These are phyloP conservation scores for Apiospora aurea DNA, from an alignment of 2,329 filamentous ascomycete species.

Conservation along the genomic window DNA sequence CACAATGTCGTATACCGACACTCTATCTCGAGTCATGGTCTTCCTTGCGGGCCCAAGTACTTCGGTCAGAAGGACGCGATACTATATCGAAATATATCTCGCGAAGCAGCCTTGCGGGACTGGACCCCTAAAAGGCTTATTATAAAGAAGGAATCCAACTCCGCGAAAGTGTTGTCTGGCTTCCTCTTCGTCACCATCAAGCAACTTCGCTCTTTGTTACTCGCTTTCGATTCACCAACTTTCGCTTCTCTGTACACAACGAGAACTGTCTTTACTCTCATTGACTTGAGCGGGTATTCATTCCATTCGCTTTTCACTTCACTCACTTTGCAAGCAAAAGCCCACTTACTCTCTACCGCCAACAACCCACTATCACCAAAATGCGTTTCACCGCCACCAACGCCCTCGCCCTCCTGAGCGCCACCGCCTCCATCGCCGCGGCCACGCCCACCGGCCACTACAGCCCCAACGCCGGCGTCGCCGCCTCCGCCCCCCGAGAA, in stretches of 20 bases:
- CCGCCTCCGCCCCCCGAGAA: not conserved
- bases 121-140: not conserved
- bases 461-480: conserved; percentile 4
- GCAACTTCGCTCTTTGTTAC: not conserved
- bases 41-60: not conserved
- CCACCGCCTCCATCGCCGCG: not conserved
- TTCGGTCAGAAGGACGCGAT: not conserved
- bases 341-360: not conserved
- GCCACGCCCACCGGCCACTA: conserved; percentile 7
- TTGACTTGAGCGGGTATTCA: conserved; percentile 8
- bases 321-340: not conserved
- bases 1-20: not conserved
- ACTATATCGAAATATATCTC: not conserved
- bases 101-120: not conserved
- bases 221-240: conserved; percentile 21
- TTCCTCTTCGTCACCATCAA: not conserved
- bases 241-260: conserved; percentile 1
- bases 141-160: not conserved
- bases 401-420: conserved; percentile 17
- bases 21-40: not conserved
- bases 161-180: not conserved
- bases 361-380: not conserved
- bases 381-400: conserved; percentile 24
- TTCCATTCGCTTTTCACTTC: not conserved
- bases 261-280: conserved; percentile 2